A percentile compares a stretch with the other conserved stretches of the same genome.
Evolutionary conservation across 257 asterid genomes (phyloP).

Genomic region (Solanum verrucosum): DNA sequence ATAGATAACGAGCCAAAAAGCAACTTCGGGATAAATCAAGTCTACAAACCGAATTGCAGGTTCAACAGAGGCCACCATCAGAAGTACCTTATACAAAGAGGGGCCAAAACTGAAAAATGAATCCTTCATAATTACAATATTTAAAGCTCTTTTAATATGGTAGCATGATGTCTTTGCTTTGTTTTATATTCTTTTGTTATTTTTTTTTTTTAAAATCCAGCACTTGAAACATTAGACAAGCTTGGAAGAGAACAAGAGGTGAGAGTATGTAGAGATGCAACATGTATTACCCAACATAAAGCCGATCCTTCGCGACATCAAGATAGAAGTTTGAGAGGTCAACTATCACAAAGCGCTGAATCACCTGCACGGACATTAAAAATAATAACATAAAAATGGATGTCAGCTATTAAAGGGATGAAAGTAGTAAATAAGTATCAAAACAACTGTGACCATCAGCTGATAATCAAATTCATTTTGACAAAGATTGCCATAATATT

Average conservation of each 20-base stretch:
- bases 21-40: neutral
- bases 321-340: slow-evolving; percentile 96
- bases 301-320: slow-evolving; percentile 95
- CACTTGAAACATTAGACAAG: neutral
- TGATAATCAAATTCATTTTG: neutral
- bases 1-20: neutral
- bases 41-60: neutral
- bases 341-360: slow-evolving; percentile 85
- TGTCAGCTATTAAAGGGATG: neutral
- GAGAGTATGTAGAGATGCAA: slow-evolving; percentile 6
- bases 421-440: neutral
- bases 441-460: neutral
- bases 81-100: neutral
- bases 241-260: neutral
- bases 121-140: neutral
- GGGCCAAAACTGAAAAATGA: neutral
- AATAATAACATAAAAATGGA: neutral
- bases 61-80: neutral
- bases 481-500: neutral
- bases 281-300: slow-evolving; percentile 71
- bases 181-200: neutral
- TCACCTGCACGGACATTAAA: slow-evolving; percentile 39
- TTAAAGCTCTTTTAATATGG: neutral
- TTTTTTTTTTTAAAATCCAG: neutral
- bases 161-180: neutral